Base-by-base conservation (phyloP, 805 yeast genomes). In the Scheffersomyces ergatensis region DNA sequence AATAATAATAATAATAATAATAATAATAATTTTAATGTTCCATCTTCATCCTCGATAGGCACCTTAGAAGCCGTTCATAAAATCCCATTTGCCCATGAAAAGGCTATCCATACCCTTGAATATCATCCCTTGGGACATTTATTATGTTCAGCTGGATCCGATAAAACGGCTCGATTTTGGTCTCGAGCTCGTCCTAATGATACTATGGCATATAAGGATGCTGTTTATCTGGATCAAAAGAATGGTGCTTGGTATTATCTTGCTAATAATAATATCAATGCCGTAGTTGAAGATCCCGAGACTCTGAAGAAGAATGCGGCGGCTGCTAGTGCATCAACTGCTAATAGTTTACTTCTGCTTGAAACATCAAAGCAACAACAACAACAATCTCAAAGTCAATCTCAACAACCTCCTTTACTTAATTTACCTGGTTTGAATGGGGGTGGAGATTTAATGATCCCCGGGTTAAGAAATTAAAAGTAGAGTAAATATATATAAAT, bases 41-140 rank as follows among this genome's bases (percentile, higher is more conserved):
- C 30, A 5, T 69, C 73, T 2, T 53, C 60, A 4, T 53, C 64
- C 35, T 44, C 59, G 7, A 34, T 37, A n/a, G 30, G 45, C n/a
- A 38, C 54, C 3, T 43, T 50, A 13, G 66, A 75, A 55, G 54
- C 82, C 8, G 66, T 65, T 29, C 90, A 84, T 53, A 62, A 65
- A 14, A 85, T 93, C 26, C 97, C 97, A 2, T 83, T 78, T 62
- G 99, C 98, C 0, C 99, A 93, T 60, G 97, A 89, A 54, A 86
- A 87, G 66, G 95, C 96, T 3, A 80, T 93, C 38, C 89, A 92
- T 62, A 80, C 95, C 3, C 62, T 93, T 41, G 92, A 90, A 45
- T 93, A 89, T 58, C 97, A 90, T 62, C 98, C 98, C 2, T 69
- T 86, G 52, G 99, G 99, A 3, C 97, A 93, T 63, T 68, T 92